Percentiles rank a stretch among this genome's conserved stretches.
Evolutionary conservation across 164 flowering plant species (phyloP).

Genomic region (Nymphaea colorata): DNA sequence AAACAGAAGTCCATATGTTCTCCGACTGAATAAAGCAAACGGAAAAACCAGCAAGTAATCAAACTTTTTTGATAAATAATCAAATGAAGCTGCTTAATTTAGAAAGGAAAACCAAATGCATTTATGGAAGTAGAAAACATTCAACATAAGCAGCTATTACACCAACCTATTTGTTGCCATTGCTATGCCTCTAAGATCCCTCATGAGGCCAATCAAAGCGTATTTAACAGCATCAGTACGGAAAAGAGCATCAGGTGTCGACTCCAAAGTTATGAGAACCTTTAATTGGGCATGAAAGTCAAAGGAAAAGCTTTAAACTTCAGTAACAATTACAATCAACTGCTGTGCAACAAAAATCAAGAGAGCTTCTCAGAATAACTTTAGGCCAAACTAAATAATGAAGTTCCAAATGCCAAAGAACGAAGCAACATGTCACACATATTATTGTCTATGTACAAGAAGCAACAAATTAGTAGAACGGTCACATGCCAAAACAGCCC

Average conservation of each 20-base stretch:
- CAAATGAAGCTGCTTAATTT: not conserved
- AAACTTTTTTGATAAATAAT: not conserved
- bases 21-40: constrained; percentile 42
- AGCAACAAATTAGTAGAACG: no score
- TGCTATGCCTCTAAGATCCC: constrained; percentile 93
- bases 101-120: no score
- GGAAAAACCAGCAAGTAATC: not conserved
- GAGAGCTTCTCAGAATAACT: no score
- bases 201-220: constrained; percentile 82
- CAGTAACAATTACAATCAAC: no score
- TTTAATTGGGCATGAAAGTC: constrained; percentile 11
- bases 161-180: constrained; percentile 93
- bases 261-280: constrained; percentile 75
- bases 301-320: not conserved
- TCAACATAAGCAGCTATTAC: not conserved
- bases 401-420: no score
- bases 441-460: no score
- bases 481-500: no score
- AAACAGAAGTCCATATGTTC: constrained; percentile 87
- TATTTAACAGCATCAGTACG: constrained; percentile 81
- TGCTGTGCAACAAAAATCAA: no score
- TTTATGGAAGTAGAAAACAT: not conserved
- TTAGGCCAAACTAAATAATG: no score
- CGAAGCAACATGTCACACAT: no score
- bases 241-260: constrained; percentile 85